These are phyloP conservation scores for Oryza rufipogon DNA, from an alignment of 176 grass and related monocot species.

Conservation along the genomic window DNA sequence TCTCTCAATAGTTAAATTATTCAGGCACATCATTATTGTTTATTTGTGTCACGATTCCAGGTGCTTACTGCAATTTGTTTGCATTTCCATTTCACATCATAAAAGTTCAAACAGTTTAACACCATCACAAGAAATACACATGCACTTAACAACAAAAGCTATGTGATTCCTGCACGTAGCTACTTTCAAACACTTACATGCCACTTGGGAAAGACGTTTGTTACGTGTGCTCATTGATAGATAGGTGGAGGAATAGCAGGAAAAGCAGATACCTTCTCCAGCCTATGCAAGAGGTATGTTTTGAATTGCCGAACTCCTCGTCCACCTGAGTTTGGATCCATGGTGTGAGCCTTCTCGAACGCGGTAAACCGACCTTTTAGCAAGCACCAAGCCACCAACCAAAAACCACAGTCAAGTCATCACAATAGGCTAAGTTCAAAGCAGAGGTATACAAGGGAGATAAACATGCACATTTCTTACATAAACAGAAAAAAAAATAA, in stretches of 20 bases:
- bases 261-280: slow-evolving; percentile 66
- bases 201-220: not conserved
- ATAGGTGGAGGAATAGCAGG: not conserved
- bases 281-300: slow-evolving; percentile 89
- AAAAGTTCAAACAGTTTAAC: not conserved
- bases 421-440: not conserved
- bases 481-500: not conserved
- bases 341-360: slow-evolving; percentile 79
- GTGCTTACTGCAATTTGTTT: too few species aligned
- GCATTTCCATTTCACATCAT: too few species aligned
- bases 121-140: not conserved
- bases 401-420: not conserved
- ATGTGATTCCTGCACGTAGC: not conserved
- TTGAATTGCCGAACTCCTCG: slow-evolving; percentile 92
- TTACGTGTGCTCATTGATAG: not conserved
- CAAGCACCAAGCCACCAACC: not conserved
- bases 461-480: not conserved
- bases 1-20: too few species aligned
- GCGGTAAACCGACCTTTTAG: slow-evolving; percentile 83
- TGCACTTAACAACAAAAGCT: not conserved
- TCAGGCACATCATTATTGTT: not conserved
- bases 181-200: not conserved
- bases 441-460: not conserved
- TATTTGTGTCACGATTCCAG: not conserved
- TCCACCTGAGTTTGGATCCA: slow-evolving; percentile 66